These are phyloP conservation scores for Hypoxylon subgilvum DNA, from an alignment of 495 filamentous ascomycete genomes.

Conservation along the genomic window DNA sequence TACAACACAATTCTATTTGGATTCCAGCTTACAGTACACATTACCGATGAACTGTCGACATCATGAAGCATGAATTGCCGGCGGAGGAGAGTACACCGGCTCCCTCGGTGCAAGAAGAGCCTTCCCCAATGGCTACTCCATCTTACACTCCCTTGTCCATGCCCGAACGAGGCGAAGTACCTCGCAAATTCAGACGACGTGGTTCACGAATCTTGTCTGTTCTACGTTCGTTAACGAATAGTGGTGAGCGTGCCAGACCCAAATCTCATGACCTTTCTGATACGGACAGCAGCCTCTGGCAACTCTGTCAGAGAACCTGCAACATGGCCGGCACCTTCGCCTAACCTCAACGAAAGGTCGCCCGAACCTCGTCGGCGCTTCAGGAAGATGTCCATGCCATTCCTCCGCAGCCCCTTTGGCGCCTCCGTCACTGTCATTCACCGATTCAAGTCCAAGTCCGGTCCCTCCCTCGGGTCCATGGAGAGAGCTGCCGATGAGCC, in stretches of 20 bases:
- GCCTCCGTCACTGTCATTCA: slow-evolving; percentile 53
- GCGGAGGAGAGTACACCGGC: slow-evolving; percentile 19
- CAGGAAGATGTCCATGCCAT: slow-evolving; percentile 50
- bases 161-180: slow-evolving; percentile 36
- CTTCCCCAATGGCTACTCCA: slow-evolving; percentile 30
- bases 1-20: slow-evolving; percentile 12
- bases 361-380: slow-evolving; percentile 40
- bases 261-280: slow-evolving; percentile 1
- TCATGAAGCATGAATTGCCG: slow-evolving; percentile 20
- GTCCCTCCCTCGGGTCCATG: slow-evolving; percentile 38
- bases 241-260: slow-evolving; percentile 43
- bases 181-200: slow-evolving; percentile 48
- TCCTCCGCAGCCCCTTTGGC: slow-evolving; percentile 50
- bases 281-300: slow-evolving; percentile 17
- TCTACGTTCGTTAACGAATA: slow-evolving; percentile 53
- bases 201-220: slow-evolving; percentile 52
- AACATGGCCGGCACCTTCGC: slow-evolving; percentile 37
- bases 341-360: slow-evolving; percentile 20
- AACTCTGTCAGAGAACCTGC: slow-evolving; percentile 35
- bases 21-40: slow-evolving; percentile 6
- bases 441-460: slow-evolving; percentile 47
- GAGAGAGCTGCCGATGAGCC: slow-evolving; percentile 26
- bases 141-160: slow-evolving; percentile 36
- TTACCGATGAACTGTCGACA: slow-evolving; percentile 24
- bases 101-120: slow-evolving; percentile 29